phyloP scores from a whole-genome alignment of 179 eudicot species.

The Monotropa hypopitys region DNA sequence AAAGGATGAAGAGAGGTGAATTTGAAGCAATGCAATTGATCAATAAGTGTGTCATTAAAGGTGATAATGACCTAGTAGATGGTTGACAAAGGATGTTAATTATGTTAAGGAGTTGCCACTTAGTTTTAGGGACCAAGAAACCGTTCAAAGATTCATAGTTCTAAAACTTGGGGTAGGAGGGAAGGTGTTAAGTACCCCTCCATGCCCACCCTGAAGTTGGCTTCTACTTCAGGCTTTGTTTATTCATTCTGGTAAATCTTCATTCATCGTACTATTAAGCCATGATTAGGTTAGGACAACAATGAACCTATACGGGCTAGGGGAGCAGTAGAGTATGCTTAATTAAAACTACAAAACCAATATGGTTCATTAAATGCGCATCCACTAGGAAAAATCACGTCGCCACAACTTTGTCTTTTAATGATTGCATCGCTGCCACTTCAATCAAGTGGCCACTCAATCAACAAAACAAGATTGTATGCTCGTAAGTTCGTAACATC shows the following conservation, averaged over 20 bases:
- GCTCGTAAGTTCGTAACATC: not conserved
- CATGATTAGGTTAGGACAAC: not conserved
- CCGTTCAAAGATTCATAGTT: not conserved
- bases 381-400: not conserved
- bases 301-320: not conserved
- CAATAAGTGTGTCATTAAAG: not conserved
- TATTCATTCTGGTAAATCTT: not conserved
- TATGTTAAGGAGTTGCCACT: not conserved
- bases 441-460: not conserved
- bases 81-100: not conserved
- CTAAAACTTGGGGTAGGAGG: not conserved
- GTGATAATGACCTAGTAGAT: not conserved
- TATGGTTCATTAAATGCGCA: not conserved
- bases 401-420: not conserved
- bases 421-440: not conserved
- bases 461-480: not conserved
- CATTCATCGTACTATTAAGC: not conserved
- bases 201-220: not conserved
- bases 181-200: not conserved
- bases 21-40: not conserved
- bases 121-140: not conserved
- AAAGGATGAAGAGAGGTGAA: not conserved
- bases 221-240: not conserved
- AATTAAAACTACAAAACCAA: not conserved
- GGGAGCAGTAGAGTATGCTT: not conserved